These are phyloP conservation scores for Puccinia horiana DNA, from an alignment of 1,284 basidiomycete species.

Conservation along the genomic window DNA sequence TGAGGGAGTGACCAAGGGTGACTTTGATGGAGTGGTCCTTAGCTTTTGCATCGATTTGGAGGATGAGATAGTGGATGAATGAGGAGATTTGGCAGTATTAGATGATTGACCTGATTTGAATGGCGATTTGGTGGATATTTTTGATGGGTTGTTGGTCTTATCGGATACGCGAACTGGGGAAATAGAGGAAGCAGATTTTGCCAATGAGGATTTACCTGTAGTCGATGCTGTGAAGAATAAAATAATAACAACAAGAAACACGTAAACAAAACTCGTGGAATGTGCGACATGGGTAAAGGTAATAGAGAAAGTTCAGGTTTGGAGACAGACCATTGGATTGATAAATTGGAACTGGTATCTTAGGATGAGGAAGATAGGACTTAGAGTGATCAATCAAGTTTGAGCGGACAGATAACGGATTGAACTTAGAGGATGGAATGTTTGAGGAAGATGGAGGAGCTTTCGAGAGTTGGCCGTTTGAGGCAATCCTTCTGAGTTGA, in stretches of 20 bases:
- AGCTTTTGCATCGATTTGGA: neutral
- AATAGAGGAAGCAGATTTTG: neutral
- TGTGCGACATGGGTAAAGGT: neutral
- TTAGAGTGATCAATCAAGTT: neutral
- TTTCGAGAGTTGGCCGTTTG: neutral
- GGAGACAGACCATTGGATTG: slow-evolving; percentile 17
- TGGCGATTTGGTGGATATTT: neutral
- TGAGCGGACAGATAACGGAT: slow-evolving; percentile 10
- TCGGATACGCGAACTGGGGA: slow-evolving; percentile 1
- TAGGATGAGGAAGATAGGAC: neutral
- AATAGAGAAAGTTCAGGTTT: neutral
- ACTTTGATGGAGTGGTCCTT: neutral
- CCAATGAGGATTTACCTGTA: neutral
- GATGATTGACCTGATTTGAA: neutral
- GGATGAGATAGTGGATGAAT: neutral
- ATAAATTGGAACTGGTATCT: neutral
- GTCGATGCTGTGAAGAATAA: neutral
- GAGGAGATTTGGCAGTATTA: neutral
- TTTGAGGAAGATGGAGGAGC: neutral
- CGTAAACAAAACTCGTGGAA: neutral
- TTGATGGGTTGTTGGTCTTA: neutral
- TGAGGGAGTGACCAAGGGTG: neutral
- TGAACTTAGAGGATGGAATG: neutral
- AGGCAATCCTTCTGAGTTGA: neutral
- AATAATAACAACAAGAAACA: neutral